Percentiles rank a stretch among this genome's conserved stretches.
Conservation (phyloP, 306 rosid genomes). For the Bauhinia variegata region DNA sequence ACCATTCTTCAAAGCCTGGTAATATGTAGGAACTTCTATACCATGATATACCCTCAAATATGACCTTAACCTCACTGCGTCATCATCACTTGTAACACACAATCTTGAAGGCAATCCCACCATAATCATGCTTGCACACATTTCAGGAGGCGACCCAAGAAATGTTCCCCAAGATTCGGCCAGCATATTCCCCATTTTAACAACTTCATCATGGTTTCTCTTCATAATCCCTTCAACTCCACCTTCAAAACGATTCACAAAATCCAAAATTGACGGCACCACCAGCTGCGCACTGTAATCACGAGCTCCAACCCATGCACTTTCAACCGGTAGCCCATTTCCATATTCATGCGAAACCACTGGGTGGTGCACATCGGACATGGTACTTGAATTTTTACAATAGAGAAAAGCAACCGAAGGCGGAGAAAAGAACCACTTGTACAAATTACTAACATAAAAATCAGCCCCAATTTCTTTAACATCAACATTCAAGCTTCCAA, state of each 20-base stretch:
- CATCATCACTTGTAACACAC: constrained; percentile 50
- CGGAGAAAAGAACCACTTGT: constrained; percentile 67
- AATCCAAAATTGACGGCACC: constrained; percentile 59
- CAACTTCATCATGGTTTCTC: constrained; percentile 61
- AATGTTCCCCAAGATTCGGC: constrained; percentile 60
- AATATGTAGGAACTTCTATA: constrained; percentile 59
- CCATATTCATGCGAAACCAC: constrained; percentile 63
- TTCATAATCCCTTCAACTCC: constrained; percentile 64
- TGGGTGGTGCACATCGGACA: constrained; percentile 51
- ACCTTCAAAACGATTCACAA: constrained; percentile 61
- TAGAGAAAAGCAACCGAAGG: constrained; percentile 62
- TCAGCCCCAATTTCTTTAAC: constrained; percentile 65
- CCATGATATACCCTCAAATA: constrained; percentile 49
- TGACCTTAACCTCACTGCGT: constrained; percentile 56
- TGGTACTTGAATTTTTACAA: constrained; percentile 33
- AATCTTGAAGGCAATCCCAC: constrained; percentile 67
- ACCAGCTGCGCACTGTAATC: constrained; percentile 70
- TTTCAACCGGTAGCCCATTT: constrained; percentile 59
- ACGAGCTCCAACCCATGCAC: constrained; percentile 67
- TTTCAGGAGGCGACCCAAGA: constrained; percentile 60
- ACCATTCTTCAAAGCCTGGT: constrained; percentile 38
- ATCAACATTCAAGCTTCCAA: constrained; percentile 50
- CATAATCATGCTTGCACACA: constrained; percentile 73
- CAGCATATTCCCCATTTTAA: constrained; percentile 61
- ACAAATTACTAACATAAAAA: constrained; percentile 62